These are phyloP conservation scores for Purpureocillium takamizusanense DNA, from an alignment of 2,329 filamentous ascomycete genomes.

Conservation along the genomic window DNA sequence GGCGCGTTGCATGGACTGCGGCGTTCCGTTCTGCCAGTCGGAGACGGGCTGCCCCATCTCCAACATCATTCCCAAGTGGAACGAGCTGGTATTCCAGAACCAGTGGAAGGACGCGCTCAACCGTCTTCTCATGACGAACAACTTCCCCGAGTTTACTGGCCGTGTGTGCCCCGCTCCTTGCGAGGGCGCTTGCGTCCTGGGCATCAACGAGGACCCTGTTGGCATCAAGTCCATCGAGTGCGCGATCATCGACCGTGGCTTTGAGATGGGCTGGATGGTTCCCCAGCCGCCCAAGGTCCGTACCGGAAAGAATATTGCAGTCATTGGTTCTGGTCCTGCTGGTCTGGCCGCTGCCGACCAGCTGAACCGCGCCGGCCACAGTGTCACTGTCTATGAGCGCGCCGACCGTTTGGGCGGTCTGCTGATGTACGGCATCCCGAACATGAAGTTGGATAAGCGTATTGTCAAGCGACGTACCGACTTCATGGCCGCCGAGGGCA, in stretches of 20 bases:
- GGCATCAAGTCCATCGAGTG: slow-evolving; percentile 98
- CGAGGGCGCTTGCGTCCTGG: slow-evolving; percentile 89
- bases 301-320: slow-evolving; percentile 78
- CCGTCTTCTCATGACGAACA: slow-evolving; percentile 90
- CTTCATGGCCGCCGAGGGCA: slow-evolving; percentile 85
- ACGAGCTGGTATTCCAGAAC: slow-evolving; percentile 65
- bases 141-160: slow-evolving; percentile 96
- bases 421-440: slow-evolving; percentile 97
- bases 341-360: slow-evolving; percentile 88
- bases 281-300: slow-evolving; percentile 69
- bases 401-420: slow-evolving; percentile 84
- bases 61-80: slow-evolving; percentile 98
- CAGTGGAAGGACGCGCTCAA: slow-evolving; percentile 91
- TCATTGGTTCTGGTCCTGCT: slow-evolving; percentile 87
- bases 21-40: slow-evolving; percentile 96
- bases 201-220: slow-evolving; percentile 94
- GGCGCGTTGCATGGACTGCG: slow-evolving; percentile 96
- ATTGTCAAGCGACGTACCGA: slow-evolving; percentile 92
- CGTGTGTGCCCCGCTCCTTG: slow-evolving; percentile 95
- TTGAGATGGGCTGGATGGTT: slow-evolving; percentile 97
- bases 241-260: slow-evolving; percentile 93
- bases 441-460: slow-evolving; percentile 99
- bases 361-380: slow-evolving; percentile 85
- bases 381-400: slow-evolving; percentile 85
- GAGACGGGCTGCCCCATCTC: slow-evolving; percentile 92